Evolutionary conservation across 805 yeast species (phyloP).

Genomic region (Teunomyces atbi): DNA sequence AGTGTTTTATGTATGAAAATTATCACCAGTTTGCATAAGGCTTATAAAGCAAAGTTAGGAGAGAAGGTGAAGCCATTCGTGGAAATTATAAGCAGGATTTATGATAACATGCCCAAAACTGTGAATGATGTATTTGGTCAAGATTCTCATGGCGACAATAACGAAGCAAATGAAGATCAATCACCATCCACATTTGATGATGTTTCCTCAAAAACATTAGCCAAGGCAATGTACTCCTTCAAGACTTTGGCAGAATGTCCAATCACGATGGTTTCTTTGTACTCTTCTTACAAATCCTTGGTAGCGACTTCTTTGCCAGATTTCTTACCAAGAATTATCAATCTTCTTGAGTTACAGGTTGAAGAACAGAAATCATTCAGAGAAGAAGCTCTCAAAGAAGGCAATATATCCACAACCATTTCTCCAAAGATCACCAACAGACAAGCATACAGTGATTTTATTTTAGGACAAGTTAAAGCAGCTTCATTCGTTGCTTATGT

Average conservation of each 20-base stretch:
- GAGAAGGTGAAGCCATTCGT: constrained; percentile 79
- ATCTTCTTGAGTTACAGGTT: constrained; percentile 72
- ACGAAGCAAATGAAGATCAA: constrained; percentile 14
- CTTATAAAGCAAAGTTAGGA: constrained; percentile 65
- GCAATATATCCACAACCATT: constrained; percentile 64
- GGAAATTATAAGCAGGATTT: constrained; percentile 69
- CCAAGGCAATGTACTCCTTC: constrained; percentile 75
- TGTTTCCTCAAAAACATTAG: constrained; percentile 45
- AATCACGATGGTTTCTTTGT: constrained; percentile 89
- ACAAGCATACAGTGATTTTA: constrained; percentile 80
- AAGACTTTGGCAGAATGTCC: constrained; percentile 96
- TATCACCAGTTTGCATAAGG: constrained; percentile 79
- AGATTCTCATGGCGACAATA: constrained; percentile 2
- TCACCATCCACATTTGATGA: constrained; percentile 39
- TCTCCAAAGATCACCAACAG: constrained; percentile 75
- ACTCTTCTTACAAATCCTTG: constrained; percentile 79
- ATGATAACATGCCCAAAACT: constrained; percentile 73
- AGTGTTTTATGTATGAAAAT: constrained; percentile 90
- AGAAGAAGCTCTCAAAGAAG: constrained; percentile 49
- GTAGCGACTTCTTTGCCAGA: constrained; percentile 68
- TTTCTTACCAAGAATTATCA: constrained; percentile 80
- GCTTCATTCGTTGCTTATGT: constrained; percentile 93
- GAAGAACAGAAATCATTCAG: constrained; percentile 58
- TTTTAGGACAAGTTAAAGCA: constrained; percentile 92
- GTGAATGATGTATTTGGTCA: constrained; percentile 62